These are phyloP conservation scores for Simplicillium aogashimaense DNA, from an alignment of 2,329 filamentous ascomycete species.

Conservation along the genomic window DNA sequence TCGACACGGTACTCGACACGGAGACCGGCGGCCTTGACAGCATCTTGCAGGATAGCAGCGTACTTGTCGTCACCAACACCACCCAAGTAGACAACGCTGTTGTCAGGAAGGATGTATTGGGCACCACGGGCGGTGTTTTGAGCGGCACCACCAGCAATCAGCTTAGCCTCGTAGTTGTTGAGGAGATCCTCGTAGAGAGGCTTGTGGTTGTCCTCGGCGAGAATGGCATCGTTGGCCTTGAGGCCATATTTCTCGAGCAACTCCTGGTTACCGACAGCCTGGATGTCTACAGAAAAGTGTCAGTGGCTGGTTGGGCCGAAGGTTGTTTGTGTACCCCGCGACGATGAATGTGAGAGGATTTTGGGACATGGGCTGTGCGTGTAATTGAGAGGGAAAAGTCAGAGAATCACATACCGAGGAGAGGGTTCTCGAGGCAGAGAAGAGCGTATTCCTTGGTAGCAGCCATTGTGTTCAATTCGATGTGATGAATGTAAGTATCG, in stretches of 20 bases:
- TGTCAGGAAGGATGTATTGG: conserved; percentile 84
- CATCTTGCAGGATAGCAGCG: conserved; percentile 75
- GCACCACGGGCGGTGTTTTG: conserved; percentile 97
- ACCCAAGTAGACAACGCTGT: conserved; percentile 88
- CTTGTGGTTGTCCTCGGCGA: conserved; percentile 85
- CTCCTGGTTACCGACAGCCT: conserved; percentile 70
- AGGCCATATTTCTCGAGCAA: conserved; percentile 88
- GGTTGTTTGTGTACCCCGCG: neutral
- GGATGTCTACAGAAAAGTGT: conserved; percentile 58
- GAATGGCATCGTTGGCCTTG: conserved; percentile 95
- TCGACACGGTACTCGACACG: conserved; percentile 94
- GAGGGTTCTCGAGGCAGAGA: conserved; percentile 91
- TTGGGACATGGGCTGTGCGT: neutral
- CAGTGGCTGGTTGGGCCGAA: neutral
- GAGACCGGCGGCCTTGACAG: conserved; percentile 79
- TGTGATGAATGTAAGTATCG: conserved; percentile 9
- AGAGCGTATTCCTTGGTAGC: conserved; percentile 73
- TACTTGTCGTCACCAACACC: conserved; percentile 96
- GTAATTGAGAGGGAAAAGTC: conserved; percentile 3
- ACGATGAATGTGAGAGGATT: conserved; percentile 1
- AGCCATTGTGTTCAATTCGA: conserved; percentile 49
- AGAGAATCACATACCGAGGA: conserved; percentile 58
- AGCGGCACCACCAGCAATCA: conserved; percentile 91
- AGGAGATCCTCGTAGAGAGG: conserved; percentile 88
- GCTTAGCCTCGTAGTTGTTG: conserved; percentile 82